Evolutionary conservation across 2,329 filamentous ascomycete genomes (phyloP).

Genomic region (Phyllosticta paracitricarpa): DNA sequence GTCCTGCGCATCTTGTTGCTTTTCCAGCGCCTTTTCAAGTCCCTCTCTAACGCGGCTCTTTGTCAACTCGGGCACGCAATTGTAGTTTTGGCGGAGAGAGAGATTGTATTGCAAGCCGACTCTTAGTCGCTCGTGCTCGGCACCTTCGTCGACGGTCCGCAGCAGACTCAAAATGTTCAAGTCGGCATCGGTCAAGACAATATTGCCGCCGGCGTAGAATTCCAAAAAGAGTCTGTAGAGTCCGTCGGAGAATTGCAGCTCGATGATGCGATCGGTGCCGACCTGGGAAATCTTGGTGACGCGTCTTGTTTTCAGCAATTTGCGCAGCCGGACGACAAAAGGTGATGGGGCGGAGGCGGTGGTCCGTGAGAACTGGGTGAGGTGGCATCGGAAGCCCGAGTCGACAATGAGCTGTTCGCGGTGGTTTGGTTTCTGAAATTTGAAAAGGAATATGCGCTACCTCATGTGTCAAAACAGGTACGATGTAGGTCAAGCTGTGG

Average conservation of each 20-base stretch:
- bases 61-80: conserved; percentile 64
- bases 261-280: conserved; percentile 86
- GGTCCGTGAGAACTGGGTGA: conserved; percentile 81
- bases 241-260: conserved; percentile 88
- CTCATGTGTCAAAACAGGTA: conserved; percentile 9
- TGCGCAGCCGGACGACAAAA: conserved; percentile 78
- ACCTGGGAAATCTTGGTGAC: conserved; percentile 75
- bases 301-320: conserved; percentile 76
- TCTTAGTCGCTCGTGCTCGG: conserved; percentile 73
- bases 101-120: conserved; percentile 70
- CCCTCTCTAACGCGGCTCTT: conserved; percentile 60
- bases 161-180: conserved; percentile 73
- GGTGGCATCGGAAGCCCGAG: conserved; percentile 88
- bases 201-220: conserved; percentile 93
- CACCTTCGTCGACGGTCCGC: conserved; percentile 68
- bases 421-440: conserved; percentile 81
- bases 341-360: conserved; percentile 74
- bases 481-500: background rate
- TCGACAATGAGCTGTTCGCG: conserved; percentile 89
- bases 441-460: conserved; percentile 82
- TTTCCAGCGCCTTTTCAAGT: conserved; percentile 55
- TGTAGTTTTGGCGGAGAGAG: conserved; percentile 74
- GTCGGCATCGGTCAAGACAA: conserved; percentile 80
- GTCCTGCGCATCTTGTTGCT: conserved; percentile 41
- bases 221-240: conserved; percentile 80